Percentiles rank a stretch among this genome's conserved stretches.
These are phyloP conservation scores for Plantago ovata DNA, from an alignment of 257 asterid genomes.

Conservation along the genomic window DNA sequence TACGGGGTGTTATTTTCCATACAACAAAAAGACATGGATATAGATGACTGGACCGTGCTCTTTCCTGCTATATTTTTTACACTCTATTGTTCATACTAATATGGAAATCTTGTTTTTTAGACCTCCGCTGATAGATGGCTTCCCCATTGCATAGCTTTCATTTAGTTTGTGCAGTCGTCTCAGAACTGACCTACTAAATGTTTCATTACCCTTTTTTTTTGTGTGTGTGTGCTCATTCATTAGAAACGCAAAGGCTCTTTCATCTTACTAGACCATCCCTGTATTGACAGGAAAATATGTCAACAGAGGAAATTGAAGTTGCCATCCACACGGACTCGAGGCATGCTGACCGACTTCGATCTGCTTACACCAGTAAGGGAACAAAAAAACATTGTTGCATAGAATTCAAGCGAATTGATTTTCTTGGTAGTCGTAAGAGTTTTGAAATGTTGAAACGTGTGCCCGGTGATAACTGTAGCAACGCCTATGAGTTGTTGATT, in stretches of 20 bases:
- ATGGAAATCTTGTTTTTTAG: too few relatives aligned
- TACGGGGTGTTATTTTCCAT: too few relatives aligned
- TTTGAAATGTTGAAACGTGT: conserved; percentile 95
- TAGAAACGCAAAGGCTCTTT: not conserved
- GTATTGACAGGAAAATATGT: conserved; percentile 54
- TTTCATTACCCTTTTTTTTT: too few relatives aligned
- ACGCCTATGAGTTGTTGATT: conserved; percentile 75
- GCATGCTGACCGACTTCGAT: conserved; percentile 75
- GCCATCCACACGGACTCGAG: conserved; percentile 91
- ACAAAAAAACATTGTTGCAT: conserved; percentile 30
- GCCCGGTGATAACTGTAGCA: conserved; percentile 60
- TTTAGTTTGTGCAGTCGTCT: too few relatives aligned
- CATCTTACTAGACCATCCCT: not conserved
- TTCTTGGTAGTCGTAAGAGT: conserved; percentile 87
- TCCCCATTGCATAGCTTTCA: too few relatives aligned
- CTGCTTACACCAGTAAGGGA: conserved; percentile 53
- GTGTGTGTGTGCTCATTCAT: too few relatives aligned
- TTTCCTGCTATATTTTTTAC: too few relatives aligned
- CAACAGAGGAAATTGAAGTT: conserved; percentile 69
- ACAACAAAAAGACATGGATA: too few relatives aligned
- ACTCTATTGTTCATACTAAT: too few relatives aligned
- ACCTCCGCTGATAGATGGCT: too few relatives aligned
- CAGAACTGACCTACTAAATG: too few relatives aligned
- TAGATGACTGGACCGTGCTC: too few relatives aligned
- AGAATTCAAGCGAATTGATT: conserved; percentile 63